A percentile compares a stretch with the other conserved stretches of the same genome.
These are phyloP conservation scores for Picea sitchensis DNA, from an alignment of 75 land plant genomes.

Conservation along the genomic window DNA sequence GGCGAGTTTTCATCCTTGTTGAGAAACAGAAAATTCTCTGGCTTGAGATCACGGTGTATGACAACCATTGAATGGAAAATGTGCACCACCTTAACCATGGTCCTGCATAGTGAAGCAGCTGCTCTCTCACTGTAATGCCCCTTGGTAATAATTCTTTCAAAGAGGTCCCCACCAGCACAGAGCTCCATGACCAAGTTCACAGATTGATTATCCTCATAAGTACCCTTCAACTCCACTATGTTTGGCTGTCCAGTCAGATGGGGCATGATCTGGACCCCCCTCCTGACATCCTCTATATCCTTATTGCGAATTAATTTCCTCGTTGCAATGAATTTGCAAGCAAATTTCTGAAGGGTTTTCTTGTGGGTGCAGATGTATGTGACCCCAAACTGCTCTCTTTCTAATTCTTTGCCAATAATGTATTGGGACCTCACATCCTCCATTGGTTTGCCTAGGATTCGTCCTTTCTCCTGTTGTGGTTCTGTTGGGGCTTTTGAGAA, in stretches of 20 bases:
- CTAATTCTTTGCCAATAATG: constrained; percentile 53
- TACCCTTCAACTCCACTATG: constrained; percentile 53
- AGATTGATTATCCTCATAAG: constrained; percentile 44
- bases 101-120: constrained; percentile 47
- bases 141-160: constrained; percentile 55
- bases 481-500: constrained; percentile 4
- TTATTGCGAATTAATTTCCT: constrained; percentile 34
- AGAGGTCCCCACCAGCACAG: constrained; percentile 64
- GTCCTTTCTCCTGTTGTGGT: constrained; percentile 21
- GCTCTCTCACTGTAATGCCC: constrained; percentile 62
- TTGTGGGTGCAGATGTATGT: constrained; percentile 50
- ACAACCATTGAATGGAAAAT: constrained; percentile 61
- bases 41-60: constrained; percentile 63
- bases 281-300: constrained; percentile 34
- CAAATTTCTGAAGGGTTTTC: constrained; percentile 26
- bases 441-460: constrained; percentile 53
- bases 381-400: constrained; percentile 66
- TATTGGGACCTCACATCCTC: constrained; percentile 33
- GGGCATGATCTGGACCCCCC: constrained; percentile 45
- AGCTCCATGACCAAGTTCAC: constrained; percentile 66
- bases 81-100: constrained; percentile 53
- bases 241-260: constrained; percentile 55
- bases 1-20: constrained; percentile 46
- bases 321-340: constrained; percentile 56
- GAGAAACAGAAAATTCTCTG: constrained; percentile 58